phyloP scores from a whole-genome alignment of 139 green algal species.

The Chlorella sorokiniana region DNA sequence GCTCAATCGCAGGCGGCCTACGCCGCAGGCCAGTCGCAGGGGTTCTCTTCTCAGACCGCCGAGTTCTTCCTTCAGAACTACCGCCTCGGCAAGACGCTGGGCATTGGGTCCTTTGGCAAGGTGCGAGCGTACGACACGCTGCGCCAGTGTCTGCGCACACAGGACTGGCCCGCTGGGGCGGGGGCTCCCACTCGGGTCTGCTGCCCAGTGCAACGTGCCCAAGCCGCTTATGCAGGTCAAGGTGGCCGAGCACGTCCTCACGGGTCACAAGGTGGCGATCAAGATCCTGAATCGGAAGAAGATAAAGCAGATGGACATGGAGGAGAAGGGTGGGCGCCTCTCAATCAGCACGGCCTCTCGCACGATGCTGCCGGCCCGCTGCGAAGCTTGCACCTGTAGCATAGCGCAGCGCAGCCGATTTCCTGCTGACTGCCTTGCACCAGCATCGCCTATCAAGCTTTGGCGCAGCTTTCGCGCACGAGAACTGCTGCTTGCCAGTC shows the following conservation, averaged over 20 bases:
- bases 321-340: constrained; percentile 90
- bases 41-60: constrained; percentile 41
- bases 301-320: constrained; percentile 99
- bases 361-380: too few species aligned
- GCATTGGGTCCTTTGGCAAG: constrained; percentile 99
- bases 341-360: neutral
- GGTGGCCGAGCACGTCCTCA: constrained; percentile 96
- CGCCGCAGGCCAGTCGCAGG: neutral
- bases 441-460: too few species aligned
- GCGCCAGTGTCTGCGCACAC: too few species aligned
- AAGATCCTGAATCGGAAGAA: constrained; percentile 99
- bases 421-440: too few species aligned
- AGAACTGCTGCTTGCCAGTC: too few species aligned
- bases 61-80: constrained; percentile 97
- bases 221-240: too few species aligned
- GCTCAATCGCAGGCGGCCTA: neutral
- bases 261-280: constrained; percentile 98
- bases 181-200: too few species aligned
- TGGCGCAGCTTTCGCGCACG: too few species aligned
- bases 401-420: too few species aligned
- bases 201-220: neutral
- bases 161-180: too few species aligned
- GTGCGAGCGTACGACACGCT: constrained; percentile 38
- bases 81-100: constrained; percentile 95
- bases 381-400: too few species aligned